Evolutionary conservation across 305 asterid species (phyloP).

Genomic region (Salvia sclarea): DNA sequence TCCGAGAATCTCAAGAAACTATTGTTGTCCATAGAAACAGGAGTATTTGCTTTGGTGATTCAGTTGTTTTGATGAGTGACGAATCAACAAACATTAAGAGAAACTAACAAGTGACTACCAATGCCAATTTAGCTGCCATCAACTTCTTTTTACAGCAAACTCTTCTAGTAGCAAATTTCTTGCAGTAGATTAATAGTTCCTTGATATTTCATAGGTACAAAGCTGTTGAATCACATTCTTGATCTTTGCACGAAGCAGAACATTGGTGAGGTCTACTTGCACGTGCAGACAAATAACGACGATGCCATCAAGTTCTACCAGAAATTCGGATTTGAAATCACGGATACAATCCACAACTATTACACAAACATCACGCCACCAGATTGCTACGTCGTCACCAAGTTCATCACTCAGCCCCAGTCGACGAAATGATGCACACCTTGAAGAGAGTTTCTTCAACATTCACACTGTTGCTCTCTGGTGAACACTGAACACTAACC

Average conservation of each 20-base stretch:
- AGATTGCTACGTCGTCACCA: conserved; percentile 79
- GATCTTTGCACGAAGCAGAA: conserved; percentile 76
- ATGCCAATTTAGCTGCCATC: not conserved
- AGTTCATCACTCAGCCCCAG: conserved; percentile 52
- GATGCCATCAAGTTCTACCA: conserved; percentile 89
- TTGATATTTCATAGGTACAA: conserved; percentile 55
- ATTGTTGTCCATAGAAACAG: not conserved
- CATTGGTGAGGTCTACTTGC: conserved; percentile 83
- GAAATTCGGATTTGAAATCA: conserved; percentile 85
- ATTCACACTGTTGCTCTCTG: conserved; percentile 9
- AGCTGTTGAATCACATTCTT: conserved; percentile 75
- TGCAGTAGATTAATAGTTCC: not conserved
- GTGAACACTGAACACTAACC: conserved; percentile 30
- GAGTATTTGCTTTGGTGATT: not conserved
- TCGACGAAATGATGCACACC: conserved; percentile 45
- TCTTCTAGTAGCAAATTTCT: not conserved
- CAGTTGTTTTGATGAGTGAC: not conserved
- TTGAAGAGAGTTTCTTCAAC: conserved; percentile 23
- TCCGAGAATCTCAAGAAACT: not conserved
- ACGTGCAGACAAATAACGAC: conserved; percentile 91
- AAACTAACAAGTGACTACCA: too few species aligned
- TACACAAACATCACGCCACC: conserved; percentile 91
- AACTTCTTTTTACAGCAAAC: not conserved
- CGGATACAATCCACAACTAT: conserved; percentile 78
- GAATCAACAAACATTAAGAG: not conserved